Percentiles rank a stretch among this genome's conserved stretches.
Evolutionary conservation across 2,329 filamentous ascomycete genomes (phyloP).

Genomic region (Tetracladium maxilliforme): DNA sequence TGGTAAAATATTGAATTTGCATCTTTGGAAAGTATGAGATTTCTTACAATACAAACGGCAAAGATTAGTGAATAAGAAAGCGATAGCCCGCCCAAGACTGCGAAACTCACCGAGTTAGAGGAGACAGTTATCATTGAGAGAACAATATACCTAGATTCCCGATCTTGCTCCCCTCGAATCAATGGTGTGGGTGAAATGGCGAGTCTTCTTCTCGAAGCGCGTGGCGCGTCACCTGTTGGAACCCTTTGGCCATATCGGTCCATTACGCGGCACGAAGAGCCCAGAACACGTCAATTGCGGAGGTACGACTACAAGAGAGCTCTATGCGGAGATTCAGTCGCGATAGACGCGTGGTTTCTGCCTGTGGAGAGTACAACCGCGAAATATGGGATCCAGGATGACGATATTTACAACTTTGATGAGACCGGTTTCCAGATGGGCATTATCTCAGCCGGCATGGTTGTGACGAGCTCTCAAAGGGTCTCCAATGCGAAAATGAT

Average conservation of each 20-base stretch:
- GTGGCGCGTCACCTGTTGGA: slow-evolving; percentile 2
- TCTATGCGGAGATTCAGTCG: slow-evolving; percentile 7
- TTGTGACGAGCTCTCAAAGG: slow-evolving; percentile 7
- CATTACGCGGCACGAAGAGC: slow-evolving; percentile 1
- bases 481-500: slow-evolving; percentile 5
- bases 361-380: slow-evolving; percentile 6
- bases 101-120: too few species aligned
- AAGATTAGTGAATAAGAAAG: too few species aligned
- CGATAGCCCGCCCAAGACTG: too few species aligned
- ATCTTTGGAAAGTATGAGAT: too few species aligned
- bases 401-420: slow-evolving; percentile 10
- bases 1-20: too few species aligned
- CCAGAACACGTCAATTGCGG: slow-evolving; percentile 3
- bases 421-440: slow-evolving; percentile 10
- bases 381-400: slow-evolving; percentile 7
- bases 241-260: slow-evolving; percentile 4
- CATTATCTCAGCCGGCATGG: slow-evolving; percentile 6
- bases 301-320: slow-evolving; percentile 6
- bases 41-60: too few species aligned
- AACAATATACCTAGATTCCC: too few species aligned
- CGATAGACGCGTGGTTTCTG: slow-evolving; percentile 6
- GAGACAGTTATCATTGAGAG: too few species aligned
- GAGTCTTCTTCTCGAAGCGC: slow-evolving; percentile 1
- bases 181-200: slow-evolving; percentile 4
- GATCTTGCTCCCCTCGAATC: slow-evolving; percentile 3